Percentiles rank a stretch among this genome's conserved stretches.
Conservation (phyloP, 179 eudicot genomes). For the Dionaea muscipula region DNA sequence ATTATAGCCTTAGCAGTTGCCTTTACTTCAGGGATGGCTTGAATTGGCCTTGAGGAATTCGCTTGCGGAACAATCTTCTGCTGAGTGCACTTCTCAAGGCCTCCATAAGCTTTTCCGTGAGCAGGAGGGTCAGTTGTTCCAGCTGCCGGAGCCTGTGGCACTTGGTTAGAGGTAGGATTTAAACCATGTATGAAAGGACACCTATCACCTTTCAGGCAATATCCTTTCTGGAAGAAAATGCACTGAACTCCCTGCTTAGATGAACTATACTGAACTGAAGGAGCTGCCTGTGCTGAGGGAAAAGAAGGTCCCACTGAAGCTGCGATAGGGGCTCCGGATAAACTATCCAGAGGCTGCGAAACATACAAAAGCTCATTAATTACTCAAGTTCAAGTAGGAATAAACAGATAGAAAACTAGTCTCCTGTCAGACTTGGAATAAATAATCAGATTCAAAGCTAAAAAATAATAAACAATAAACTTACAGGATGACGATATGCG, state of each 20-base stretch:
- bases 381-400: not conserved
- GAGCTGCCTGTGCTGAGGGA: conserved; percentile 21
- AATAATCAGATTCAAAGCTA: too few species aligned
- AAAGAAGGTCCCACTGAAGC: conserved; percentile 19
- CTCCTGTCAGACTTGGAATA: not conserved
- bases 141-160: conserved; percentile 26
- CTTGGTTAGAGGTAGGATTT: conserved; percentile 26
- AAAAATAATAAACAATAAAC: too few species aligned
- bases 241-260: conserved; percentile 62
- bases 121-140: conserved; percentile 28
- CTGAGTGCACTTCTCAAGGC: conserved; percentile 42
- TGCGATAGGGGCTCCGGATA: conserved; percentile 31
- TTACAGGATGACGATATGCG: conserved; percentile 76
- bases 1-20: conserved; percentile 17
- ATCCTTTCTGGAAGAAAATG: conserved; percentile 71
- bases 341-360: conserved; percentile 75
- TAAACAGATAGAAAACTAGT: not conserved
- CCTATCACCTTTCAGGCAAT: conserved; percentile 63
- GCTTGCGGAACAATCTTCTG: conserved; percentile 22
- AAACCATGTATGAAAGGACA: conserved; percentile 65
- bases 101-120: conserved; percentile 32
- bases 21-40: conserved; percentile 23
- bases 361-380: conserved; percentile 5
- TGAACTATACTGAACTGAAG: conserved; percentile 27
- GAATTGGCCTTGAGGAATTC: conserved; percentile 24